Evolutionary conservation across 192 early-diverging fungal species (phyloP).

Genomic region (Funneliformis geosporum): DNA sequence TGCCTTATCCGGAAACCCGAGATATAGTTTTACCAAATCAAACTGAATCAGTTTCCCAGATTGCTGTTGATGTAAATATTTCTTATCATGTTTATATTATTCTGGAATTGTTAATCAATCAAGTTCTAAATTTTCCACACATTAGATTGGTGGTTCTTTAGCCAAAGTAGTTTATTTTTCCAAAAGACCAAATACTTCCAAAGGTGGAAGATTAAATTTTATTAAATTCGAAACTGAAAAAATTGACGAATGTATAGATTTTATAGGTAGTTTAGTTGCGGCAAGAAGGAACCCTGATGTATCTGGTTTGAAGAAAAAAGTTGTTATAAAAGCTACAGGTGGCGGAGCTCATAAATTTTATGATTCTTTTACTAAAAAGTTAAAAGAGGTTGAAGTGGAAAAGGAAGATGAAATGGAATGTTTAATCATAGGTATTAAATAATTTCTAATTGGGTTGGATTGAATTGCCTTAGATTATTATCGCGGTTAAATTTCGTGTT

Average conservation of each 20-base stretch:
- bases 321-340: constrained; percentile 82
- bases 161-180: constrained; percentile 79
- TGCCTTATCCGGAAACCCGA: constrained; percentile 55
- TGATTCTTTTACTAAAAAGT: constrained; percentile 58
- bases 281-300: constrained; percentile 2
- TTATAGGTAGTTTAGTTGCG: constrained; percentile 68
- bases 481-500: not conserved
- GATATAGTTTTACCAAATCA: constrained; percentile 92
- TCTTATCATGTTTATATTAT: not conserved
- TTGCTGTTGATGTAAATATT: constrained; percentile 81
- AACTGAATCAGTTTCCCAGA: constrained; percentile 75
- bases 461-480: too few species aligned
- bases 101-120: constrained; percentile 20
- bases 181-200: constrained; percentile 39
- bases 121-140: not conserved
- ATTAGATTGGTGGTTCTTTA: constrained; percentile 70
- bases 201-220: constrained; percentile 90
- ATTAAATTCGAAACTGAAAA: constrained; percentile 92
- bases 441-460: not conserved
- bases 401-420: constrained; percentile 96
- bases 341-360: constrained; percentile 85
- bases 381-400: constrained; percentile 71
- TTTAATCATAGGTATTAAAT: constrained; percentile 60
- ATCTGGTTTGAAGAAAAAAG: constrained; percentile 35
- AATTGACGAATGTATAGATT: constrained; percentile 86